phyloP scores from a whole-genome alignment of 2,329 filamentous ascomycete species.

The Penicillium decumbens region DNA sequence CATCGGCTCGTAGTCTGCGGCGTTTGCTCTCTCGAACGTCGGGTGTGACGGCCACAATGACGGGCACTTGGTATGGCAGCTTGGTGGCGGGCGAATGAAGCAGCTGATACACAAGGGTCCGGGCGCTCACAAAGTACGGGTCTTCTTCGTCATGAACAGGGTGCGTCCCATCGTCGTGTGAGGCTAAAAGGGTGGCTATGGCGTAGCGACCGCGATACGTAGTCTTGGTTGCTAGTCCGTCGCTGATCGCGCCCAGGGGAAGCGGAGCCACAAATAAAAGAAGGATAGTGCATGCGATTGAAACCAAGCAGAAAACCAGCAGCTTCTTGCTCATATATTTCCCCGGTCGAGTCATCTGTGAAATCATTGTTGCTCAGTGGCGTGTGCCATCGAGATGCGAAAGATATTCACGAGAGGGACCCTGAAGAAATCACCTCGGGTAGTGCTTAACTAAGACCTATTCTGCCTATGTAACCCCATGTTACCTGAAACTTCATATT shows the following conservation, averaged over 20 bases:
- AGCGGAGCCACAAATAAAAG: constrained; percentile 4
- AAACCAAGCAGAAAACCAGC: constrained; percentile 5
- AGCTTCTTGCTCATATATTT: constrained; percentile 5
- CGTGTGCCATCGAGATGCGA: background rate
- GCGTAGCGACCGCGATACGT: constrained; percentile 3
- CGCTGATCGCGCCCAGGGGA: background rate
- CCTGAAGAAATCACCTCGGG: background rate
- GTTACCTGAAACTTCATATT: background rate
- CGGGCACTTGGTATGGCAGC: constrained; percentile 2
- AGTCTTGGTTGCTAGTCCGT: background rate
- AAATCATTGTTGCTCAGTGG: background rate
- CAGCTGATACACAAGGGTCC: constrained; percentile 13
- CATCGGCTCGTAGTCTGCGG: constrained; percentile 6
- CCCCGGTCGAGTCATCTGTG: background rate
- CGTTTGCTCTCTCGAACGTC: constrained; percentile 11
- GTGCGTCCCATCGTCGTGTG: background rate
- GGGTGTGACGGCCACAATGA: constrained; percentile 11
- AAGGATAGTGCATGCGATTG: constrained; percentile 4
- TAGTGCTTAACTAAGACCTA: background rate
- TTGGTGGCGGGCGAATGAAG: constrained; percentile 11
- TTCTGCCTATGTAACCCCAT: background rate
- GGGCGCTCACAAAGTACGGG: constrained; percentile 2
- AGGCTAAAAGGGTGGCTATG: constrained; percentile 5
- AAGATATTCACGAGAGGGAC: background rate
- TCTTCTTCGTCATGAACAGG: background rate